phyloP scores from a whole-genome alignment of 345 rosid genomes.

The Xanthoceras sorbifolium region DNA sequence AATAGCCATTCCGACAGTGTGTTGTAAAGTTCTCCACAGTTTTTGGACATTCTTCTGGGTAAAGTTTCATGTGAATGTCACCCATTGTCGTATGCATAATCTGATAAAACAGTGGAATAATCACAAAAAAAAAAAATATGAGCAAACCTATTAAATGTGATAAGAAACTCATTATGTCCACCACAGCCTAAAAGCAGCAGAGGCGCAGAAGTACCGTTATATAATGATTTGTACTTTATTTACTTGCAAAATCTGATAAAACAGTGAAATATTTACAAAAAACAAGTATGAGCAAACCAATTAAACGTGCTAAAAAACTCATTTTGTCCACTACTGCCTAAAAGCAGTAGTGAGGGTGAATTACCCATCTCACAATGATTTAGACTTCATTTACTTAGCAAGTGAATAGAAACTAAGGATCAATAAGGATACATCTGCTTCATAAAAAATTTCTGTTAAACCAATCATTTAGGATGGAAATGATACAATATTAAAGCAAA shows the following conservation, averaged over 20 bases:
- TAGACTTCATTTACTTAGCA: background rate
- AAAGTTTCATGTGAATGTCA: slow-evolving; percentile 82
- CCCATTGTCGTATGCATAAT: slow-evolving; percentile 94
- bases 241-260: slow-evolving; percentile 59
- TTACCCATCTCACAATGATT: background rate
- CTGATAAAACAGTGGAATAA: slow-evolving; percentile 38
- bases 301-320: background rate
- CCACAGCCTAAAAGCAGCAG: background rate
- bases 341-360: background rate
- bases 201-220: background rate
- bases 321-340: background rate
- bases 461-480: background rate
- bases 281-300: background rate
- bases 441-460: background rate
- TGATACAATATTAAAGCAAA: background rate
- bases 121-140: background rate
- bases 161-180: background rate
- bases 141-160: background rate
- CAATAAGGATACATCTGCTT: background rate
- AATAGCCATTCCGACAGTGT: slow-evolving; percentile 94
- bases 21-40: slow-evolving; percentile 98
- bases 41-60: slow-evolving; percentile 99
- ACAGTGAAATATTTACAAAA: background rate
- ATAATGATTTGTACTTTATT: background rate
- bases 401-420: background rate